phyloP scores from a whole-genome alignment of 139 green algal genomes.

The Chlorella ohadii region DNA sequence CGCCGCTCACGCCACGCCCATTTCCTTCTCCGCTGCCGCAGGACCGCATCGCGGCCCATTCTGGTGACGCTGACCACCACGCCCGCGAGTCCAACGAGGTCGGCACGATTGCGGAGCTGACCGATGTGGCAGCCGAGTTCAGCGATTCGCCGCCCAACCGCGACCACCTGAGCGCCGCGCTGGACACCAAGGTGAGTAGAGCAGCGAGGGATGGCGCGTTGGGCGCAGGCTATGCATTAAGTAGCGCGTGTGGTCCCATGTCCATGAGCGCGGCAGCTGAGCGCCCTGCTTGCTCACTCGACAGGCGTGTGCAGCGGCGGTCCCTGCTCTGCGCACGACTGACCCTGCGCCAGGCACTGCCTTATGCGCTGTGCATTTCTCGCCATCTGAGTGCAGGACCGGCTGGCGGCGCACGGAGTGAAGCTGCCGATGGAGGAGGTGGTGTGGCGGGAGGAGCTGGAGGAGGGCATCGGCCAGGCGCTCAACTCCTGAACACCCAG shows the following conservation, averaged over 20 bases:
- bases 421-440: conserved; percentile 19
- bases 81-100: background rate
- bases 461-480: conserved; percentile 20
- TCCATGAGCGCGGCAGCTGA: background rate
- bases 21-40: background rate
- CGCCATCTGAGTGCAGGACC: background rate
- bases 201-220: background rate
- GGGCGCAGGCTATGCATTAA: too few relatives aligned
- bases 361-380: too few relatives aligned
- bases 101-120: conserved; percentile 8
- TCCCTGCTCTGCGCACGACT: too few relatives aligned
- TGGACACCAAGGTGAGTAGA: conserved; percentile 37
- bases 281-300: background rate
- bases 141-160: background rate
- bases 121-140: conserved; percentile 12
- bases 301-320: too few relatives aligned
- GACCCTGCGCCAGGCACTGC: too few relatives aligned
- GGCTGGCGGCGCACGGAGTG: conserved; percentile 11
- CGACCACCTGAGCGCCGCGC: conserved; percentile 4
- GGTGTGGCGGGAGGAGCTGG: conserved; percentile 31
- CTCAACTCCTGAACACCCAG: background rate
- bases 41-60: conserved; percentile 5
- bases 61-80: conserved; percentile 10
- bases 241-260: too few relatives aligned
- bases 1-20: too few relatives aligned